A percentile compares a stretch with the other conserved stretches of the same genome.
These are phyloP conservation scores for Arabidopsis arenosa DNA, from an alignment of 345 rosid genomes.

Conservation along the genomic window DNA sequence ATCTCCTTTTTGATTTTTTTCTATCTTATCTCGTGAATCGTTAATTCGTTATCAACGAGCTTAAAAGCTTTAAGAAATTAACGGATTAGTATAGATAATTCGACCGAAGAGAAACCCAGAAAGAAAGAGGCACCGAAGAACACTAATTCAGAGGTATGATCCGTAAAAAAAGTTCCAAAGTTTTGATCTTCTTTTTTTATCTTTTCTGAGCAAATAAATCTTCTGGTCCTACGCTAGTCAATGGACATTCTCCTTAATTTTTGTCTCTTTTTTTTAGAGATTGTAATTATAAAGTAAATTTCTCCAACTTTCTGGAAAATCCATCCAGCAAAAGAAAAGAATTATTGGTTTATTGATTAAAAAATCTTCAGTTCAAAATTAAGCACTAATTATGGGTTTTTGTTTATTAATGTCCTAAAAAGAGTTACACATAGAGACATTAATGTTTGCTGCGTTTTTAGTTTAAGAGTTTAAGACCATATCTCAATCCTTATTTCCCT, in stretches of 20 bases:
- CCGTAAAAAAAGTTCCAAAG: background rate
- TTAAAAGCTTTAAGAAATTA: background rate
- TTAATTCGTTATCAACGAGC: slow-evolving; percentile 3
- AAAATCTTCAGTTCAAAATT: background rate
- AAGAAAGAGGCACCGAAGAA: background rate
- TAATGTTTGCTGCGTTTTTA: slow-evolving; percentile 28
- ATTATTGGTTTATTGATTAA: background rate
- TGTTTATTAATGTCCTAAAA: background rate
- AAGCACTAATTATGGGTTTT: background rate
- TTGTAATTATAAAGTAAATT: background rate
- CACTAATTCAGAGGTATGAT: slow-evolving; percentile 34
- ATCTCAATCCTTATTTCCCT: background rate
- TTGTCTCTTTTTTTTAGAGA: background rate
- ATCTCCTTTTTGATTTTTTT: background rate
- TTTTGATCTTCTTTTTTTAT: background rate
- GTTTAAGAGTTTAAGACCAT: background rate
- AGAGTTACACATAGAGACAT: background rate
- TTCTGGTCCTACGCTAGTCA: slow-evolving; percentile 31
- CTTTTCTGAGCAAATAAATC: background rate
- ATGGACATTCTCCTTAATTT: background rate
- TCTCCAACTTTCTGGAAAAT: slow-evolving; percentile 12
- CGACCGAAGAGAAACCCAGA: slow-evolving; percentile 6
- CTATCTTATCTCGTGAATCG: slow-evolving; percentile 3
- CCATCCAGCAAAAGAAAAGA: background rate
- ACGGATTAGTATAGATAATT: background rate